Evolutionary conservation across 495 filamentous ascomycete genomes (phyloP).

Genomic region (Aspergillus indologenus): DNA sequence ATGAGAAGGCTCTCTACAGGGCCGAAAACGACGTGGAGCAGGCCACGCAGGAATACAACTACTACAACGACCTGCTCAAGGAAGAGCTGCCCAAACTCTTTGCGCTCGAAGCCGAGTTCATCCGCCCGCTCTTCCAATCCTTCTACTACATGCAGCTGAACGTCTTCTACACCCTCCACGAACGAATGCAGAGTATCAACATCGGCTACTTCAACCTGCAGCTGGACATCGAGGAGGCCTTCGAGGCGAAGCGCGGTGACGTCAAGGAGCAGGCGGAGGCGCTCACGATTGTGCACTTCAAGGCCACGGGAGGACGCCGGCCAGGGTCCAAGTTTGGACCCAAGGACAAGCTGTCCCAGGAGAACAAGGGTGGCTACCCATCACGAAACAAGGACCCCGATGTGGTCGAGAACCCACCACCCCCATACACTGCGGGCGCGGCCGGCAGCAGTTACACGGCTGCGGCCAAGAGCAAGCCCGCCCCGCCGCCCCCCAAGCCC

Average conservation of each 20-base stretch:
- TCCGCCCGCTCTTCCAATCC: slow-evolving; percentile 93
- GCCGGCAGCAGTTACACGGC: slow-evolving; percentile 56
- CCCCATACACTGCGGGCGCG: slow-evolving; percentile 56
- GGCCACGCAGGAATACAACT: slow-evolving; percentile 92
- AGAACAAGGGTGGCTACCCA: slow-evolving; percentile 34
- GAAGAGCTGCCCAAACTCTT: slow-evolving; percentile 94
- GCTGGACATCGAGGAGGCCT: slow-evolving; percentile 85
- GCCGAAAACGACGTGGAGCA: slow-evolving; percentile 88
- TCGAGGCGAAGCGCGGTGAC: slow-evolving; percentile 80
- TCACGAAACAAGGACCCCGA: slow-evolving; percentile 43
- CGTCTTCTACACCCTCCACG: slow-evolving; percentile 98
- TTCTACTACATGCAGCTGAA: slow-evolving; percentile 99
- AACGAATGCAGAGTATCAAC: slow-evolving; percentile 93
- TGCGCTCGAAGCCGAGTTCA: slow-evolving; percentile 90
- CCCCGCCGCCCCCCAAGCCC: slow-evolving; percentile 87
- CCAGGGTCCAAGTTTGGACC: slow-evolving; percentile 50
- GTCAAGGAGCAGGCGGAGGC: slow-evolving; percentile 78
- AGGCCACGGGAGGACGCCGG: slow-evolving; percentile 65
- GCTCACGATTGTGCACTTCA: slow-evolving; percentile 79
- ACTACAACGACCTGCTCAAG: slow-evolving; percentile 95
- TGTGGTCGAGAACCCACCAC: slow-evolving; percentile 62
- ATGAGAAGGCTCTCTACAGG: slow-evolving; percentile 96
- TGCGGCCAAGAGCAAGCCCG: slow-evolving; percentile 78
- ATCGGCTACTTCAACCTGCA: slow-evolving; percentile 97
- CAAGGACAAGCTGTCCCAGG: slow-evolving; percentile 34